These are phyloP conservation scores for Knoxia roxburghii DNA, from an alignment of 257 asterid genomes.

Conservation along the genomic window DNA sequence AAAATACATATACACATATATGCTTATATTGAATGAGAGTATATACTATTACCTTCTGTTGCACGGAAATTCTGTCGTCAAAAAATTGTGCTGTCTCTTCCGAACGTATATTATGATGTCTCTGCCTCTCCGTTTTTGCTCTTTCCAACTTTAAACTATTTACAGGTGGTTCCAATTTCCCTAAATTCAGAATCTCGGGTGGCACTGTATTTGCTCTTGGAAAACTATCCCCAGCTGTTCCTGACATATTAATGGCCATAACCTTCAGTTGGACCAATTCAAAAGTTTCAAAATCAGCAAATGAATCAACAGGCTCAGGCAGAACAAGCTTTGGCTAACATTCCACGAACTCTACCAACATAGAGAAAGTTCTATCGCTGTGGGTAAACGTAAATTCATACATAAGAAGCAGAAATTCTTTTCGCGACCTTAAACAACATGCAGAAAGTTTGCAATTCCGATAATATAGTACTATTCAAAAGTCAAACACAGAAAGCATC, in stretches of 20 bases:
- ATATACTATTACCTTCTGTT: conserved; percentile 71
- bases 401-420: background rate
- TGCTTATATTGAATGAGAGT: no score
- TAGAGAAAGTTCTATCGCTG: no score
- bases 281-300: conserved; percentile 2
- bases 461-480: background rate
- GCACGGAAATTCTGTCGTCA: conserved; percentile 62
- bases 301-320: background rate
- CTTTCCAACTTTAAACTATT: conserved; percentile 38
- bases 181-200: conserved; percentile 39
- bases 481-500: background rate
- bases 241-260: conserved; percentile 33
- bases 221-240: conserved; percentile 35
- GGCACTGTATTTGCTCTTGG: conserved; percentile 47
- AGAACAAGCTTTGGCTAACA: background rate
- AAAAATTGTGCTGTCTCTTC: conserved; percentile 77
- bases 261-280: conserved; percentile 13
- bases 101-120: conserved; percentile 39
- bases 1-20: no score
- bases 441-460: background rate
- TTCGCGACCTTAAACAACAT: background rate
- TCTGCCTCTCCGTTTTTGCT: conserved; percentile 65
- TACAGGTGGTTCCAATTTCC: conserved; percentile 30
- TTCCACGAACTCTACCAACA: background rate
- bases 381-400: no score